phyloP scores from a whole-genome alignment of 768 basidiomycete species.

The Termitomyces sp. region DNA sequence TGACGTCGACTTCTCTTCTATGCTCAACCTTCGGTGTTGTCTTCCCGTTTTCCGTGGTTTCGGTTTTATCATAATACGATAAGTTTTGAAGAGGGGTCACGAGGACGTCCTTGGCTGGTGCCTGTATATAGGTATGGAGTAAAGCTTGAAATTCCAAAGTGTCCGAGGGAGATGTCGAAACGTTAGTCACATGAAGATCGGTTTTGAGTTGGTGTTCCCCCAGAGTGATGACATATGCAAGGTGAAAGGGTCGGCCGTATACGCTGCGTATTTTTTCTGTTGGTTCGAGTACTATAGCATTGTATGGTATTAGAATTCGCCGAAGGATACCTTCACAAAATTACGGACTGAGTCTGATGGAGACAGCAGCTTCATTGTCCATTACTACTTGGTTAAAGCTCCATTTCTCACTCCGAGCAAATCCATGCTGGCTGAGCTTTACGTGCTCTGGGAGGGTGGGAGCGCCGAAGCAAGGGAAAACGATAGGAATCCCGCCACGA shows the following conservation, averaged over 20 bases:
- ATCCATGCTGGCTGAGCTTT: conserved; percentile 82
- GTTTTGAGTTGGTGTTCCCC: conserved; percentile 68
- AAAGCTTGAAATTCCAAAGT: conserved; percentile 85
- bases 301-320: conserved; percentile 2
- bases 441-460: conserved; percentile 70
- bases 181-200: conserved; percentile 76
- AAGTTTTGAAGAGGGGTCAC: conserved; percentile 61
- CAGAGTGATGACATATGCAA: conserved; percentile 80
- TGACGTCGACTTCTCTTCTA: conserved; percentile 62
- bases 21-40: conserved; percentile 48
- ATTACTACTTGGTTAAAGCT: conserved; percentile 51
- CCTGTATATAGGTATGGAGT: conserved; percentile 84
- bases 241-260: conserved; percentile 63
- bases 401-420: conserved; percentile 80
- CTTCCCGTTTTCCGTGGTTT: conserved; percentile 43
- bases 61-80: conserved; percentile 79
- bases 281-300: conserved; percentile 52
- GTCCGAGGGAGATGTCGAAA: conserved; percentile 37
- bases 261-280: conserved; percentile 48
- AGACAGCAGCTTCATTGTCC: conserved; percentile 68
- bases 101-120: conserved; percentile 51
- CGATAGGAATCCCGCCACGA: conserved; percentile 50
- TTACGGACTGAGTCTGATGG: conserved; percentile 69
- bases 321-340: not conserved
- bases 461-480: conserved; percentile 88